Conservation (phyloP, 1,284 basidiomycete genomes). For the Somion occarium region DNA sequence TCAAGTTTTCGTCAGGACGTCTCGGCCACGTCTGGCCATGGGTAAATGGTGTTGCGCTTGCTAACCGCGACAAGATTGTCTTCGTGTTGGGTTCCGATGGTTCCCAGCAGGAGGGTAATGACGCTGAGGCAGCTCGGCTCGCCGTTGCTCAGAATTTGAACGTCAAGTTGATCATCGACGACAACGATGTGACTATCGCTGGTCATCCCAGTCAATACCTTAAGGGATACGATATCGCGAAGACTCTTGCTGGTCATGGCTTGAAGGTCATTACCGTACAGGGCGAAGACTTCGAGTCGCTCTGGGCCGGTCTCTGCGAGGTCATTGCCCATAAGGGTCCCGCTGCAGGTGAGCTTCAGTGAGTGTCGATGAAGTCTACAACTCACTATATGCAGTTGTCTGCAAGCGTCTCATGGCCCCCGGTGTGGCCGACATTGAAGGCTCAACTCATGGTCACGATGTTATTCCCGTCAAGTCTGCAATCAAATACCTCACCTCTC, state of each 20-base stretch:
- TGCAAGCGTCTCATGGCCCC: slow-evolving; percentile 78
- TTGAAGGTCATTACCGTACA: slow-evolving; percentile 67
- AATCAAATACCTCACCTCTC: slow-evolving; percentile 62
- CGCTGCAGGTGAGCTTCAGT: slow-evolving; percentile 51
- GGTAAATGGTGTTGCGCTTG: slow-evolving; percentile 78
- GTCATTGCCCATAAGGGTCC: slow-evolving; percentile 64
- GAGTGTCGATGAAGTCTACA: not conserved
- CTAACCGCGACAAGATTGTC: slow-evolving; percentile 69
- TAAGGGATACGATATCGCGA: slow-evolving; percentile 65
- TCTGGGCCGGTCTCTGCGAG: slow-evolving; percentile 63
- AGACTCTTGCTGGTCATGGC: slow-evolving; percentile 77
- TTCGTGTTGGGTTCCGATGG: slow-evolving; percentile 85
- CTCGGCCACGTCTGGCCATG: slow-evolving; percentile 81
- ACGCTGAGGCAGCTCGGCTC: slow-evolving; percentile 81
- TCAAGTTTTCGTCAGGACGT: slow-evolving; percentile 85
- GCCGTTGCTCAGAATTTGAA: slow-evolving; percentile 79
- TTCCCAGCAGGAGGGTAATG: slow-evolving; percentile 85
- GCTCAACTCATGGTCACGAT: slow-evolving; percentile 76
- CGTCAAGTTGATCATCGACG: slow-evolving; percentile 81
- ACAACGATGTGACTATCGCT: slow-evolving; percentile 85
- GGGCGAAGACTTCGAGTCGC: slow-evolving; percentile 73
- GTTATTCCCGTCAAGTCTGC: slow-evolving; percentile 77
- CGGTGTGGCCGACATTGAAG: slow-evolving; percentile 74
- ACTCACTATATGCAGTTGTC: slow-evolving; percentile 41
- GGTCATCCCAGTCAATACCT: slow-evolving; percentile 83